Conservation (phyloP, 805 yeast genomes). For the Maudiozyma pseudohumilis region DNA sequence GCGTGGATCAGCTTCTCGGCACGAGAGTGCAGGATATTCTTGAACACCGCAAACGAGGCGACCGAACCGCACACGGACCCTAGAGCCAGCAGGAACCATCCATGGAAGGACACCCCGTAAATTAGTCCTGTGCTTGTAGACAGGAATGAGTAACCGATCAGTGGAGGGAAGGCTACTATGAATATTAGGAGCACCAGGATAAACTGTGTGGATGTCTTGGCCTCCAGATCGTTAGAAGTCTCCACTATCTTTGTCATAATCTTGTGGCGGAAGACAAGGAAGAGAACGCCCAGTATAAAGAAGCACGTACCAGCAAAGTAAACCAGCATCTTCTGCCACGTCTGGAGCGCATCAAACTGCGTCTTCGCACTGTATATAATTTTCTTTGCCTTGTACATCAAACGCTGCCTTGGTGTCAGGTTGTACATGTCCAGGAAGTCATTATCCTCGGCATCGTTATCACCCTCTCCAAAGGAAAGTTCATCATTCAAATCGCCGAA, state of each 20-base stretch:
- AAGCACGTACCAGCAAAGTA: slow-evolving; percentile 9
- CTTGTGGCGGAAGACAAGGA: slow-evolving; percentile 21
- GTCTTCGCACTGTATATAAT: slow-evolving; percentile 7
- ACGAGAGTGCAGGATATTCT: slow-evolving; percentile 44
- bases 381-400: slow-evolving; percentile 15
- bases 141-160: slow-evolving; percentile 69
- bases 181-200: slow-evolving; percentile 46
- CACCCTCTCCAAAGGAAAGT: slow-evolving; percentile 6
- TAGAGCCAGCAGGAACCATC: slow-evolving; percentile 66
- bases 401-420: slow-evolving; percentile 27
- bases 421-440: slow-evolving; percentile 27
- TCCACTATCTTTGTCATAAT: slow-evolving; percentile 29
- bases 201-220: slow-evolving; percentile 33
- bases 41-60: slow-evolving; percentile 59
- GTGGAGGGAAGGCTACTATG: slow-evolving; percentile 79
- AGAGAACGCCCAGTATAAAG: slow-evolving; percentile 10
- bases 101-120: slow-evolving; percentile 63
- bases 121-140: slow-evolving; percentile 66
- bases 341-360: slow-evolving; percentile 13
- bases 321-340: slow-evolving; percentile 18
- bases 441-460: slow-evolving; percentile 16
- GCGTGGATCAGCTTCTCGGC: slow-evolving; percentile 52
- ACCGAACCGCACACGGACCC: slow-evolving; percentile 69
- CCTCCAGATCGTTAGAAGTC: slow-evolving; percentile 38
- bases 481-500: slow-evolving; percentile 14